Evolutionary conservation across 768 basidiomycete species (phyloP).

Genomic region (Mycena olivaceomarginata): DNA sequence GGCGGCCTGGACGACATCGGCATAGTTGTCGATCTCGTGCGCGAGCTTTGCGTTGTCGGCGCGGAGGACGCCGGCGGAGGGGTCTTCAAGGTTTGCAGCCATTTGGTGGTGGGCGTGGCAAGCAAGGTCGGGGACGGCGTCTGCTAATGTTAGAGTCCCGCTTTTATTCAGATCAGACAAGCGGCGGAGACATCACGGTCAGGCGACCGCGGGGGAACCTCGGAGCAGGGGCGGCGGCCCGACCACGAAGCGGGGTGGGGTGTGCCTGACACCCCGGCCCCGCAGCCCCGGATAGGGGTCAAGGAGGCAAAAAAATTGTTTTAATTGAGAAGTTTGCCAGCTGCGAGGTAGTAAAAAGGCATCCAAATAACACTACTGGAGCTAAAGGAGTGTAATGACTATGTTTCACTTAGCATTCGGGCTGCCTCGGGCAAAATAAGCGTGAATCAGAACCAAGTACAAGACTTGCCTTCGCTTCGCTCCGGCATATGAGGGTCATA

Average conservation of each 20-base stretch:
- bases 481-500: too few species aligned
- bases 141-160: not conserved
- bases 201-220: slow-evolving; percentile 10
- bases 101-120: slow-evolving; percentile 36
- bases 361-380: too few species aligned
- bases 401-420: too few species aligned
- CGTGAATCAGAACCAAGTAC: too few species aligned
- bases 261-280: too few species aligned
- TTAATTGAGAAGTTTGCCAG: too few species aligned
- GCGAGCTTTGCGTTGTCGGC: slow-evolving; percentile 40
- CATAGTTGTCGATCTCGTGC: slow-evolving; percentile 44
- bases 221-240: slow-evolving; percentile 13
- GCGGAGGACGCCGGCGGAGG: slow-evolving; percentile 63
- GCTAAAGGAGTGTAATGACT: too few species aligned
- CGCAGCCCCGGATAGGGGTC: too few species aligned
- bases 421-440: too few species aligned
- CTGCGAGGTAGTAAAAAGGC: too few species aligned
- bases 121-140: not conserved
- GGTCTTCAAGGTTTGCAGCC: slow-evolving; percentile 59
- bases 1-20: slow-evolving; percentile 39
- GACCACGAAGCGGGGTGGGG: slow-evolving; percentile 6
- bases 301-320: too few species aligned
- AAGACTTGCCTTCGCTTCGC: too few species aligned
- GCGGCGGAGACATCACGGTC: not conserved
- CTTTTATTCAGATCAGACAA: not conserved